phyloP scores from a whole-genome alignment of 352 stramenopile species.

The Globisporangium mamillatum region DNA sequence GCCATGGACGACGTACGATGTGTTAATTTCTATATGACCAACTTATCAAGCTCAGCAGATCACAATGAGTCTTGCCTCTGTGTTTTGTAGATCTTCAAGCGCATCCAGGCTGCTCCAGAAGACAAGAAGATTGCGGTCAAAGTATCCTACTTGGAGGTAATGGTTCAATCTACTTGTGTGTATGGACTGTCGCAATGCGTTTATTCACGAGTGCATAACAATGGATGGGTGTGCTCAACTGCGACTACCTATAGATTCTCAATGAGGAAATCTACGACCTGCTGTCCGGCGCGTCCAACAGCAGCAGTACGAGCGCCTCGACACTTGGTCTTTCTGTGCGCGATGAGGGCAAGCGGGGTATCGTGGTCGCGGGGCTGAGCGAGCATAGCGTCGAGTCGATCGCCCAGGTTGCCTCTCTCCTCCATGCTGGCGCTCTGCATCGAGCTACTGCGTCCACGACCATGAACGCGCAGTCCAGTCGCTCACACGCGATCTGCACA shows the following conservation, averaged over 20 bases:
- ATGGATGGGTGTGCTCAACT: background rate
- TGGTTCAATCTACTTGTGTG: background rate
- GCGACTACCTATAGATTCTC: conserved; percentile 81
- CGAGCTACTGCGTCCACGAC: conserved; percentile 64
- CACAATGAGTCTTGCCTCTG: too few species aligned
- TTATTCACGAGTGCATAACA: background rate
- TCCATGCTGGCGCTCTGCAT: conserved; percentile 41
- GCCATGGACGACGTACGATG: conserved; percentile 60
- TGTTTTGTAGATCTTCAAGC: conserved; percentile 43
- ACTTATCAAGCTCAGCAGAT: too few species aligned
- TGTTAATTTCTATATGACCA: too few species aligned
- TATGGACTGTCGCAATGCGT: background rate
- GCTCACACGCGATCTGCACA: conserved; percentile 90
- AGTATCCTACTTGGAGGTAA: conserved; percentile 73
- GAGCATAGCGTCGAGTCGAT: conserved; percentile 67
- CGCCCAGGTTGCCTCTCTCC: conserved; percentile 38
- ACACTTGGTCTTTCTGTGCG: conserved; percentile 62
- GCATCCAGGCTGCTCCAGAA: conserved; percentile 25
- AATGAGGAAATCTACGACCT: conserved; percentile 97
- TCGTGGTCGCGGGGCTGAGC: conserved; percentile 84
- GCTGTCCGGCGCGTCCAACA: conserved; percentile 34
- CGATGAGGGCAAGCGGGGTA: conserved; percentile 87
- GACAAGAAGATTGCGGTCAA: conserved; percentile 46
- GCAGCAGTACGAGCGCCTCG: conserved; percentile 14
- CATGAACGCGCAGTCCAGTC: conserved; percentile 79